A percentile compares a stretch with the other conserved stretches of the same genome.
phyloP scores from a whole-genome alignment of 192 early-diverging fungal genomes.

The Cladochytrium replicatum region DNA sequence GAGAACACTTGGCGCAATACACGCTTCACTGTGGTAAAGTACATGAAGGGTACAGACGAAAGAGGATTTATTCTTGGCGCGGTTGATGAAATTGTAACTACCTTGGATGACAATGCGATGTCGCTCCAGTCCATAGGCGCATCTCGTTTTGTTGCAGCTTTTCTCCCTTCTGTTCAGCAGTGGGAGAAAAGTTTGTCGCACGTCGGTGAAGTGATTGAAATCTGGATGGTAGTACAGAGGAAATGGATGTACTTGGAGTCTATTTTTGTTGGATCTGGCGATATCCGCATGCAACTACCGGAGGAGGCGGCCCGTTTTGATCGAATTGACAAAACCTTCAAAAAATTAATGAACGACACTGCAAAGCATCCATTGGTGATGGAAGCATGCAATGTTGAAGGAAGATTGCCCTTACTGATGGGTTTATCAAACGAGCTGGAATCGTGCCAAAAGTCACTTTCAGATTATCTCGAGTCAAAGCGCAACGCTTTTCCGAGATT shows the following conservation, averaged over 20 bases:
- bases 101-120: conserved; percentile 49
- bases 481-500: conserved; percentile 49
- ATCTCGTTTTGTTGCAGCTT: conserved; percentile 44
- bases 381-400: conserved; percentile 45
- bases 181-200: conserved; percentile 51
- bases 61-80: conserved; percentile 49
- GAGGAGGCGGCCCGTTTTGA: conserved; percentile 51
- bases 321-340: conserved; percentile 48
- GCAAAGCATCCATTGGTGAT: conserved; percentile 43
- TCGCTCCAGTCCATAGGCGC: conserved; percentile 46
- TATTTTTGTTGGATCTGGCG: conserved; percentile 49
- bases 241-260: conserved; percentile 56
- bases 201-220: conserved; percentile 47
- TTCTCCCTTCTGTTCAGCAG: conserved; percentile 44
- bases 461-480: conserved; percentile 52
- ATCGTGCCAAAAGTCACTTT: conserved; percentile 49
- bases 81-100: conserved; percentile 44
- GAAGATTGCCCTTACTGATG: conserved; percentile 37
- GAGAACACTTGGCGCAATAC: conserved; percentile 44
- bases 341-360: conserved; percentile 49
- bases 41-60: conserved; percentile 50
- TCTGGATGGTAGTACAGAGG: conserved; percentile 51
- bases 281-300: conserved; percentile 48
- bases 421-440: conserved; percentile 43
- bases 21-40: conserved; percentile 45